Evolutionary conservation across 176 grass and related monocot genomes (phyloP).

Genomic region (Bromus sterilis): DNA sequence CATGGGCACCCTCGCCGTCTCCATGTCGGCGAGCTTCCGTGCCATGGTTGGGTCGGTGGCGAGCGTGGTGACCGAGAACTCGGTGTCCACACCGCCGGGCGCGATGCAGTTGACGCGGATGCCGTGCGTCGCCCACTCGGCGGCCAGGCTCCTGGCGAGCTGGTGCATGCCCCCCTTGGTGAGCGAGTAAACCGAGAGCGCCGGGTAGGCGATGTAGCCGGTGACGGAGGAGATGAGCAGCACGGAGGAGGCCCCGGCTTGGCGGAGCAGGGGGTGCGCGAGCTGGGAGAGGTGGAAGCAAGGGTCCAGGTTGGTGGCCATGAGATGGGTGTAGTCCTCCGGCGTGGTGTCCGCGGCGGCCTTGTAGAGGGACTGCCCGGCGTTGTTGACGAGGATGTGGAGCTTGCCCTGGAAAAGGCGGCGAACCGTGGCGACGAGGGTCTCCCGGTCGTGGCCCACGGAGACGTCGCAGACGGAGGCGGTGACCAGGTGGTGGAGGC

Average conservation of each 20-base stretch:
- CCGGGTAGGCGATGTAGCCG: slow-evolving; percentile 16
- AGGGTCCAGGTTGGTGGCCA: slow-evolving; percentile 39
- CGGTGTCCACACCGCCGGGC: not conserved
- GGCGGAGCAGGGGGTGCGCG: slow-evolving; percentile 30
- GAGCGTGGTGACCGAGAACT: slow-evolving; percentile 10
- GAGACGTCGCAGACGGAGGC: slow-evolving; percentile 46
- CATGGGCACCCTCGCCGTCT: slow-evolving; percentile 14
- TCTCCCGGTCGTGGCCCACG: slow-evolving; percentile 4
- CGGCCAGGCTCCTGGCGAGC: slow-evolving; percentile 26
- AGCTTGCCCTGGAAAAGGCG: slow-evolving; percentile 30
- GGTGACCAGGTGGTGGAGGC: not conserved
- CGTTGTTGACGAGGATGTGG: slow-evolving; percentile 51
- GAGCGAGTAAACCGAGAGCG: slow-evolving; percentile 22
- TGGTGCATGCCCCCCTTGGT: slow-evolving; percentile 31
- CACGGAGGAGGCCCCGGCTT: not conserved
- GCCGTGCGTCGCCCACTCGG: slow-evolving; percentile 21
- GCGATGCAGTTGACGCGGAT: slow-evolving; percentile 34
- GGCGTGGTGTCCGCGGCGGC: not conserved
- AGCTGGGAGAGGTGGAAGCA: slow-evolving; percentile 39
- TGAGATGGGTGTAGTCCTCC: slow-evolving; percentile 8
- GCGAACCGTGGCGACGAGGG: slow-evolving; percentile 5
- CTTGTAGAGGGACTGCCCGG: not conserved
- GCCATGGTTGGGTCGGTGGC: slow-evolving; percentile 4
- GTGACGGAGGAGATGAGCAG: slow-evolving; percentile 31
- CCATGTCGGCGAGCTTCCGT: not conserved